Base-by-base conservation (phyloP, 352 stramenopile species). In the Lagenidium sp. region DNA sequence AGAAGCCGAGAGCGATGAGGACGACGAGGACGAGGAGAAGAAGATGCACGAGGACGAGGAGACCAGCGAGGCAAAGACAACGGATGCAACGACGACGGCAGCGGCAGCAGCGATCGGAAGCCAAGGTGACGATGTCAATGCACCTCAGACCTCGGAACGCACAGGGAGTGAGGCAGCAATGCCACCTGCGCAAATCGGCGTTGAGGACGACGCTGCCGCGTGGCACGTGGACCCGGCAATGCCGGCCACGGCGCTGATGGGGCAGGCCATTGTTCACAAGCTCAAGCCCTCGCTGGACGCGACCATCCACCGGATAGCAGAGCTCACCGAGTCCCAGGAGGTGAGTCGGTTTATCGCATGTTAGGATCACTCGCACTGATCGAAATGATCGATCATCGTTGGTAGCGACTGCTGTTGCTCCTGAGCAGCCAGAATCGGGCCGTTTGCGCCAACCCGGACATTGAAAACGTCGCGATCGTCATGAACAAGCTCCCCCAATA, bases 401-500 rank as follows among this genome's bases (percentile, higher is more conserved):
- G n/a, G 36, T 34, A 89, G 76, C 66, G 63, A 21, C 50, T 89
- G 10, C 57, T 89, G 13, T 50, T 55, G 32, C 41, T 73, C 41
- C 25, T 89, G 30, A 53, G 30, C 18, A 50, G 71, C 11, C 74
- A 85, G 34, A 75, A 83, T 40, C 47, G 52, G 42, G 56, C 36
- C 8, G 50, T 89, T n/a, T 63, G 59, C 41, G 60, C 49, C 15
- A 86, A 79, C 29, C 62, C 68, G 34, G 48, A 84, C 48, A 59
- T 89, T 18, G 60, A 82, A 21, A 71, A 82, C 30, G 60, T 74
- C 2, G 68, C 67, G 10, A 63, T 74, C 16, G 63, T 85, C 36
- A 70, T 89, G 52, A 61, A 79, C 38, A 89, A 85, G 42, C 42
- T 85, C 22, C 74, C 77, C 24, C 67, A 82, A 37, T 86, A 83